These are phyloP conservation scores for Rhizoclosmatium sp. DNA, from an alignment of 192 early-diverging fungal species.

Conservation along the genomic window DNA sequence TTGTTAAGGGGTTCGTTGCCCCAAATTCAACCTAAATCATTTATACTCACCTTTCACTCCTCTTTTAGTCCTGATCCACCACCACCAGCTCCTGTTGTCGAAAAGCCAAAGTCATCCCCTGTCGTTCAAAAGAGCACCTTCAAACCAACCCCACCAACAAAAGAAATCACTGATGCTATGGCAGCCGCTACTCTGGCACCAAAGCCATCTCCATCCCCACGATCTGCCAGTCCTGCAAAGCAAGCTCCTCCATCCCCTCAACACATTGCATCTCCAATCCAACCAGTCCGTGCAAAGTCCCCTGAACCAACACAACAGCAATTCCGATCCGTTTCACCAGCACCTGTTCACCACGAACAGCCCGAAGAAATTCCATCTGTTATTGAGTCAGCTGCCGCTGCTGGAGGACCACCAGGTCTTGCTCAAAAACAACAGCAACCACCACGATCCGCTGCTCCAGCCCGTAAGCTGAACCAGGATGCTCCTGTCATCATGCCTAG, in stretches of 20 bases:
- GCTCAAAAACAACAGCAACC: conserved; percentile 48
- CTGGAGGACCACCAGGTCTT: conserved; percentile 47
- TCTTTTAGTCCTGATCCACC: conserved; percentile 59
- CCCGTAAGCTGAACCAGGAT: conserved; percentile 87
- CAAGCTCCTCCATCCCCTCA: conserved; percentile 21
- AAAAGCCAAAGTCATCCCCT: conserved; percentile 27
- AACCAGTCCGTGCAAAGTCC: conserved; percentile 8
- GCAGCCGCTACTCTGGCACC: conserved; percentile 13
- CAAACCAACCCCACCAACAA: conserved; percentile 35
- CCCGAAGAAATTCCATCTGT: background rate
- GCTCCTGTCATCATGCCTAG: conserved; percentile 88
- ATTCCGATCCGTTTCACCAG: background rate
- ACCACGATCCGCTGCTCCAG: conserved; percentile 47
- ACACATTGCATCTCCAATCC: background rate
- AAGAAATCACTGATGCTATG: conserved; percentile 38
- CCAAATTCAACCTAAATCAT: background rate
- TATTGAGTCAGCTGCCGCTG: conserved; percentile 14
- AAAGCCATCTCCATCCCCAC: conserved; percentile 10
- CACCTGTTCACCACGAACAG: conserved; percentile 15
- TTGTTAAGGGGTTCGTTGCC: conserved; percentile 64
- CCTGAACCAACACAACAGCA: background rate
- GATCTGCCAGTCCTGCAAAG: conserved; percentile 25
- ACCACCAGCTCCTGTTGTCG: conserved; percentile 37
- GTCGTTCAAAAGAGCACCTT: background rate
- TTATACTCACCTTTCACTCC: conserved; percentile 12